These are phyloP conservation scores for Stachybotrys echinatus DNA, from an alignment of 2,329 filamentous ascomycete species.

Conservation along the genomic window DNA sequence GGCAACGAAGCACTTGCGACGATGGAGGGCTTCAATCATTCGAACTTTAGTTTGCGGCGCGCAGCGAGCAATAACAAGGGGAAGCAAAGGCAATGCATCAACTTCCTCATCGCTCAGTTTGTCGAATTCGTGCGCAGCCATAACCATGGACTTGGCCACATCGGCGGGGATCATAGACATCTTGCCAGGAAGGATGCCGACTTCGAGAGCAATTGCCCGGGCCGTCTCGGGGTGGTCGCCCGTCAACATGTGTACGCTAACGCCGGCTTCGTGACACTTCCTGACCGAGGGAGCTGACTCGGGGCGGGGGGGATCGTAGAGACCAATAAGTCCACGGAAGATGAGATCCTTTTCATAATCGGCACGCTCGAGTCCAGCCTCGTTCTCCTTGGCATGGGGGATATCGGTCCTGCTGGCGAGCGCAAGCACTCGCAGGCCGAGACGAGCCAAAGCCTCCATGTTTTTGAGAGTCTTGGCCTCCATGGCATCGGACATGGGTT, in stretches of 20 bases:
- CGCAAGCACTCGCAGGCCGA: constrained; percentile 65
- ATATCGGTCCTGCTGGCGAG: constrained; percentile 51
- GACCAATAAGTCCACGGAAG: constrained; percentile 64
- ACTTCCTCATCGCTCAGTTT: constrained; percentile 59
- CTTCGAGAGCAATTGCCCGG: constrained; percentile 56
- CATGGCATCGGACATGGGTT: constrained; percentile 46
- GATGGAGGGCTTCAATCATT: constrained; percentile 69
- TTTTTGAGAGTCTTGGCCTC: constrained; percentile 52
- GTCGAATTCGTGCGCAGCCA: constrained; percentile 64
- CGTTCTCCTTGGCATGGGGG: constrained; percentile 21
- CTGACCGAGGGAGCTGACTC: constrained; percentile 58
- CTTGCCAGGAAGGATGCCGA: constrained; percentile 53
- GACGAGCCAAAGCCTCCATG: constrained; percentile 62
- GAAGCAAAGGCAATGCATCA: constrained; percentile 56
- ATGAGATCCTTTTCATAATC: constrained; percentile 55
- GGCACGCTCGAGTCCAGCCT: constrained; percentile 43
- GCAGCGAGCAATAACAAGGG: constrained; percentile 64
- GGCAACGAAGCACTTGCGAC: constrained; percentile 58
- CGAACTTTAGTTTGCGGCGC: constrained; percentile 67
- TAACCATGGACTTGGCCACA: constrained; percentile 56
- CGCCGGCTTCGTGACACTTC: constrained; percentile 55
- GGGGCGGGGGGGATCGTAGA: constrained; percentile 68
- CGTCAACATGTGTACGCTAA: constrained; percentile 65
- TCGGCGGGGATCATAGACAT: constrained; percentile 46
- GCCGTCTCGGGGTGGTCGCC: constrained; percentile 64